Conservation (phyloP, 2,329 filamentous ascomycete species). For the Trichoderma breve region DNA sequence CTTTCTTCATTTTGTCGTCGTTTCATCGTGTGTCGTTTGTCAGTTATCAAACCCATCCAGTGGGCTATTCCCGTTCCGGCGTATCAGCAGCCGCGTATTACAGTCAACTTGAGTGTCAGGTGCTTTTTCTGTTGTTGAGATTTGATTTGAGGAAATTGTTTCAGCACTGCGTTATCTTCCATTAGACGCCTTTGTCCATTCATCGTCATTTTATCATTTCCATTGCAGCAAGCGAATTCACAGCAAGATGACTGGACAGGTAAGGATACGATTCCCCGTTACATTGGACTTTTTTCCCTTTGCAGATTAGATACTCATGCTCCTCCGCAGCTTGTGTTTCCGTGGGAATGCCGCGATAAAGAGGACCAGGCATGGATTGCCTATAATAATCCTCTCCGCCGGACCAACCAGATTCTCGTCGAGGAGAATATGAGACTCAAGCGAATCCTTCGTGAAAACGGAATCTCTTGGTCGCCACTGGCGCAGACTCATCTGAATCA, state of each 20-base stretch:
- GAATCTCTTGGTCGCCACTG: constrained; percentile 49
- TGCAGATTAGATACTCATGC: not conserved
- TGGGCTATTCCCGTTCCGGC: not conserved
- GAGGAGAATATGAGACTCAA: constrained; percentile 53
- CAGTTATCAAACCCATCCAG: not conserved
- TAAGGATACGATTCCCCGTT: not conserved
- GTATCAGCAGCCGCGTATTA: not conserved
- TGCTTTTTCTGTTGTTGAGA: not conserved
- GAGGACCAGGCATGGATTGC: constrained; percentile 49
- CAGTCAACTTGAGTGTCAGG: not conserved
- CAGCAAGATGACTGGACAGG: constrained; percentile 16
- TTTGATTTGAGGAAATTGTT: not conserved
- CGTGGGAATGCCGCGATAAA: constrained; percentile 54
- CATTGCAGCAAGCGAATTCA: not conserved
- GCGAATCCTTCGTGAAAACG: constrained; percentile 50
- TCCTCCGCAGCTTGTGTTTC: constrained; percentile 35
- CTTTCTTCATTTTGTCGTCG: not conserved
- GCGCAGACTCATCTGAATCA: constrained; percentile 35
- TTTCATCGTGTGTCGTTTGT: not conserved
- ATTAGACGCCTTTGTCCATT: not conserved
- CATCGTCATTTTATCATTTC: not conserved
- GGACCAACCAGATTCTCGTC: constrained; percentile 43
- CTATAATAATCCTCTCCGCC: constrained; percentile 50
- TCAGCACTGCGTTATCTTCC: not conserved
- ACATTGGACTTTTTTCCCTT: not conserved